phyloP scores from a whole-genome alignment of 2,329 filamentous ascomycete species.

The Chalaropsis thielavioides region DNA sequence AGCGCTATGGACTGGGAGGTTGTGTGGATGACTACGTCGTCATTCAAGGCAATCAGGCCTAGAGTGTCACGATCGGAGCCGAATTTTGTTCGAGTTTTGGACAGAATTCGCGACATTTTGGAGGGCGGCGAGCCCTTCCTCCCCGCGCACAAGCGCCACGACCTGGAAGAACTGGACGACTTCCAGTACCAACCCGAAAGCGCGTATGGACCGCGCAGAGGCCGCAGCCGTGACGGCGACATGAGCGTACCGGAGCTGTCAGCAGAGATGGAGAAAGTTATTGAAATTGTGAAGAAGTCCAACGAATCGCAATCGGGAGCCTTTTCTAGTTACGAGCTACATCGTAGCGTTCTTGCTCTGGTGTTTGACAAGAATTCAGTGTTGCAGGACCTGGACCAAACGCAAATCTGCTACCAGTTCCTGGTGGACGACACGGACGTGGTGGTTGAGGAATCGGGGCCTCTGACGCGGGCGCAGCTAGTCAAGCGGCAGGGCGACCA shows the following conservation, averaged over 20 bases:
- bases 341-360: neutral
- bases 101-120: constrained; percentile 14
- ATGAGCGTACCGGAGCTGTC: neutral
- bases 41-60: constrained; percentile 14
- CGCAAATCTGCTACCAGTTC: constrained; percentile 15
- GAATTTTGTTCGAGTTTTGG: constrained; percentile 5
- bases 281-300: constrained; percentile 3
- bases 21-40: constrained; percentile 12
- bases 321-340: constrained; percentile 1
- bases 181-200: constrained; percentile 14
- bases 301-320: constrained; percentile 7
- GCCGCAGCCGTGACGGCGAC: neutral
- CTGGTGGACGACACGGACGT: constrained; percentile 10
- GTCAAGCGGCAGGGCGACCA: constrained; percentile 10
- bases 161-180: constrained; percentile 12
- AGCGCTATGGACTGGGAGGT: constrained; percentile 16
- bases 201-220: constrained; percentile 2
- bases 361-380: constrained; percentile 2
- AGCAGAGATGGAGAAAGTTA: neutral
- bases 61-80: neutral
- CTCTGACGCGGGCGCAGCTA: neutral
- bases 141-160: constrained; percentile 8
- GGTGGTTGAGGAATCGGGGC: neutral
- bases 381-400: constrained; percentile 11
- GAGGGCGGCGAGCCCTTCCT: constrained; percentile 13